Conservation (phyloP, 2,329 filamentous ascomycete species). For the Juglanconis juglandina region DNA sequence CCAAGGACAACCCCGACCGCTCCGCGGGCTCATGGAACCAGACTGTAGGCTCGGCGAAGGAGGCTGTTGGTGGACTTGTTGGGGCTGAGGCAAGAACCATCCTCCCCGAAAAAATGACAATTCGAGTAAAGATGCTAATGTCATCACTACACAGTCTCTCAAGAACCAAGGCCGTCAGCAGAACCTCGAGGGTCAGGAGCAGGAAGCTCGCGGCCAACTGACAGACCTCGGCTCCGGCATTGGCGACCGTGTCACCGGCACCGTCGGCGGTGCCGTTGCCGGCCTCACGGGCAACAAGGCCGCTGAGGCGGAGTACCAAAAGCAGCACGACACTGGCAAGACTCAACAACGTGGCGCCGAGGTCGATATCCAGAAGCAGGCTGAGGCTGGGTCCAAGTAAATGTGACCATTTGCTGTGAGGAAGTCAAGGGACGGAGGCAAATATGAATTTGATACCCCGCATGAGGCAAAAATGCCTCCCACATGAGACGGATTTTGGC, state of each 20-base stretch:
- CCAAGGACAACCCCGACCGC: constrained; percentile 71
- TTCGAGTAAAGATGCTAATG: not conserved
- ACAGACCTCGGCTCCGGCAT: constrained; percentile 69
- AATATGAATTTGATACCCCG: constrained; percentile 17
- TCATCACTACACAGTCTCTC: constrained; percentile 33
- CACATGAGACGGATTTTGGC: not conserved
- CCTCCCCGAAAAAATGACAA: not conserved
- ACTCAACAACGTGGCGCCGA: constrained; percentile 80
- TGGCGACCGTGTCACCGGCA: constrained; percentile 64
- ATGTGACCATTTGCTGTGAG: not conserved
- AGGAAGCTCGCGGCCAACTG: constrained; percentile 80
- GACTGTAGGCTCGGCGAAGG: constrained; percentile 82
- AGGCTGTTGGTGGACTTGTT: constrained; percentile 70
- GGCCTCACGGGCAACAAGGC: constrained; percentile 67
- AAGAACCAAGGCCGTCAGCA: constrained; percentile 73
- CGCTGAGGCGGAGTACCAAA: constrained; percentile 62
- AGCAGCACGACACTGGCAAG: constrained; percentile 74
- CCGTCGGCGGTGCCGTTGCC: constrained; percentile 69
- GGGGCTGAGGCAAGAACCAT: constrained; percentile 60
- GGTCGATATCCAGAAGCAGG: constrained; percentile 73
- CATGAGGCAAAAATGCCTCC: not conserved
- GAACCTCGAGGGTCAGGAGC: constrained; percentile 73
- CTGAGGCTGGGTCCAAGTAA: constrained; percentile 35
- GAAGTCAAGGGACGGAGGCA: not conserved
- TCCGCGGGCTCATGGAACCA: constrained; percentile 77